Percentiles rank a stretch among this genome's conserved stretches.
phyloP scores from a whole-genome alignment of 192 early-diverging fungal genomes.

The Paraglomus brasilianum region DNA sequence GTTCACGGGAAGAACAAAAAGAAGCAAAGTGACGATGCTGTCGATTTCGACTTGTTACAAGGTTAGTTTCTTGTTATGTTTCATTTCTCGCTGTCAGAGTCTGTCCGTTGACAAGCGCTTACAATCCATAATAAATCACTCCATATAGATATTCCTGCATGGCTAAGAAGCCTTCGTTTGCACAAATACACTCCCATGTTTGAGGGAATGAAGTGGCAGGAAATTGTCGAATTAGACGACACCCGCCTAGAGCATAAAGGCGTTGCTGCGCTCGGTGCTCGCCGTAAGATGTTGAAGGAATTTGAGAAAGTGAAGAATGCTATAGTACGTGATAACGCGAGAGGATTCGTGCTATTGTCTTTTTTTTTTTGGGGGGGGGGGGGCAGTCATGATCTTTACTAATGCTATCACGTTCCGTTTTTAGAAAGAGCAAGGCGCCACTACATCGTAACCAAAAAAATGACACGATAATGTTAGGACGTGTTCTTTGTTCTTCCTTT shows the following conservation, averaged over 20 bases:
- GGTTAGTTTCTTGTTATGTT: slow-evolving; percentile 46
- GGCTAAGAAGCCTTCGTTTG: slow-evolving; percentile 88
- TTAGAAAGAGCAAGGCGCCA: too few relatives aligned
- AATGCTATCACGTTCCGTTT: too few relatives aligned
- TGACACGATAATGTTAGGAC: too few relatives aligned
- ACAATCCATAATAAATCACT: not conserved
- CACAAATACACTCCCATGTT: slow-evolving; percentile 96
- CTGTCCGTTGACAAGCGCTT: not conserved
- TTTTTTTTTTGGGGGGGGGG: too few relatives aligned
- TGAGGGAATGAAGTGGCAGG: slow-evolving; percentile 82
- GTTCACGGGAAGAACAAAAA: slow-evolving; percentile 57
- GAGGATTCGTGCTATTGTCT: too few relatives aligned
- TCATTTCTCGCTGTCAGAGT: not conserved
- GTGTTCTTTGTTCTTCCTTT: too few relatives aligned
- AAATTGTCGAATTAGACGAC: slow-evolving; percentile 84
- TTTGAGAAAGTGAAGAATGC: slow-evolving; percentile 76
- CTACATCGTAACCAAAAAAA: too few relatives aligned
- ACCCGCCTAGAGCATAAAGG: slow-evolving; percentile 79
- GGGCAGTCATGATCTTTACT: too few relatives aligned
- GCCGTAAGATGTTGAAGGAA: slow-evolving; percentile 95
- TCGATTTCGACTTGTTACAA: slow-evolving; percentile 72
- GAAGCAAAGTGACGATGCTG: slow-evolving; percentile 71
- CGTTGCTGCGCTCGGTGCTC: slow-evolving; percentile 90
- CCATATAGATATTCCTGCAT: slow-evolving; percentile 81
- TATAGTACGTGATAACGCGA: slow-evolving; percentile 20